phyloP scores from a whole-genome alignment of 1,284 basidiomycete species.

The Peniophora sp. region DNA sequence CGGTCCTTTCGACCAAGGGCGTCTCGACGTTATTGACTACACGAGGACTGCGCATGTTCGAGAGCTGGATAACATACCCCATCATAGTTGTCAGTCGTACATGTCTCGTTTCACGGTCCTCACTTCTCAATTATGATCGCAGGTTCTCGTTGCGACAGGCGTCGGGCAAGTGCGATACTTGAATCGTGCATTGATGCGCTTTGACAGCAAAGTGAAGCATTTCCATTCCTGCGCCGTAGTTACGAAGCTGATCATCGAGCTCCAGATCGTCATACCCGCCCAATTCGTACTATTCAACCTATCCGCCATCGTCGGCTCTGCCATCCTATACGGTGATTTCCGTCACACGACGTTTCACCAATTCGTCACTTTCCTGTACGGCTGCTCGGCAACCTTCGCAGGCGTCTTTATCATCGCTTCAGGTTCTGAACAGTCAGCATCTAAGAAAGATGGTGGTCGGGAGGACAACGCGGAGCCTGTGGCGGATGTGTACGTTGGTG shows the following conservation, averaged over 20 bases:
- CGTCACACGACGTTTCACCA: conserved; percentile 72
- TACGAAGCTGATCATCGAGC: neutral
- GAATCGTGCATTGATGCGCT: conserved; percentile 84
- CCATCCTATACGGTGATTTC: conserved; percentile 93
- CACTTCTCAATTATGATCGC: too few relatives aligned
- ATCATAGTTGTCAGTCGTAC: conserved; percentile 51
- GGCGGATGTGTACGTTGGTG: conserved; percentile 16
- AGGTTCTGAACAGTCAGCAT: conserved; percentile 25
- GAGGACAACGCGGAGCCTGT: conserved; percentile 17
- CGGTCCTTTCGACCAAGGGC: conserved; percentile 91
- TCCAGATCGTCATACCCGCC: conserved; percentile 81
- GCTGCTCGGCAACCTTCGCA: conserved; percentile 73
- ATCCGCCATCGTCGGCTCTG: conserved; percentile 86
- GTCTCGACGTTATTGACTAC: conserved; percentile 79
- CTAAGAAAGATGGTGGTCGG: conserved; percentile 12
- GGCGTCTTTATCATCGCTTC: conserved; percentile 83
- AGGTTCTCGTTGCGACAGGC: conserved; percentile 76
- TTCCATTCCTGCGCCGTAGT: neutral
- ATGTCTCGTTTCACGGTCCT: too few relatives aligned
- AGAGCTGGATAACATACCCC: conserved; percentile 75
- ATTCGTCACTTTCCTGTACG: conserved; percentile 81
- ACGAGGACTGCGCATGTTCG: conserved; percentile 69
- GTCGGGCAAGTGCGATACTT: conserved; percentile 88
- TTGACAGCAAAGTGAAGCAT: conserved; percentile 69
- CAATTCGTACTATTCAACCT: conserved; percentile 91